phyloP scores from a whole-genome alignment of 495 filamentous ascomycete species.

The Recurvomyces mirabilis region DNA sequence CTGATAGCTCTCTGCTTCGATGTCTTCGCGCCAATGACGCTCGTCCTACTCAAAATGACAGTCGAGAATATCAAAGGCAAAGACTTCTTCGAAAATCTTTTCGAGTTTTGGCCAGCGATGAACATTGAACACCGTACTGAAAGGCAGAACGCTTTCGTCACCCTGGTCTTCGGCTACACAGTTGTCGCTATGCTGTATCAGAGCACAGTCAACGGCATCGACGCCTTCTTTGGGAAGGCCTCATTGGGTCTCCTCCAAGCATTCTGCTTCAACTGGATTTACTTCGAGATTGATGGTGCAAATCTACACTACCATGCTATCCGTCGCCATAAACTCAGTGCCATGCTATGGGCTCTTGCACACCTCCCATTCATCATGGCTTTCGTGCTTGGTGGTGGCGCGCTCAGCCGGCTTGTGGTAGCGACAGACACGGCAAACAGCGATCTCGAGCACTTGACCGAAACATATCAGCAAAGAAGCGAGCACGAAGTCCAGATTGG shows the following conservation, averaged over 20 bases:
- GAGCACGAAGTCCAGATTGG: slow-evolving; percentile 35
- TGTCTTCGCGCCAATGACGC: slow-evolving; percentile 27
- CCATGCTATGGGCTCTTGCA: slow-evolving; percentile 33
- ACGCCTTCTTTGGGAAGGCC: slow-evolving; percentile 51
- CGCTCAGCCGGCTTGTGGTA: slow-evolving; percentile 43
- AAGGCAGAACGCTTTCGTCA: slow-evolving; percentile 48
- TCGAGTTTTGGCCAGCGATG: slow-evolving; percentile 46
- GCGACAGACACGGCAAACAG: slow-evolving; percentile 39
- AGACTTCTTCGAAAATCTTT: slow-evolving; percentile 29
- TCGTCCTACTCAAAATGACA: slow-evolving; percentile 22
- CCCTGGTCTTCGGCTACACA: slow-evolving; percentile 48
- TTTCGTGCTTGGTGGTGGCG: slow-evolving; percentile 42
- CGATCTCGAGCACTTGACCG: slow-evolving; percentile 34
- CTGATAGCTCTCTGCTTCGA: slow-evolving; percentile 41
- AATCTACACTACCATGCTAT: slow-evolving; percentile 48
- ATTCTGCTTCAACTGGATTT: slow-evolving; percentile 53
- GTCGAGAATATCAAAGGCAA: slow-evolving; percentile 20
- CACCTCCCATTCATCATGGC: slow-evolving; percentile 49
- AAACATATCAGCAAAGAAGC: slow-evolving; percentile 34
- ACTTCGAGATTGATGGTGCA: slow-evolving; percentile 49
- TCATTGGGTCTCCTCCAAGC: slow-evolving; percentile 45
- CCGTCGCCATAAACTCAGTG: slow-evolving; percentile 32
- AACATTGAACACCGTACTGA: slow-evolving; percentile 53
- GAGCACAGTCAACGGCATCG: slow-evolving; percentile 35
- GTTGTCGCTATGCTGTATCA: slow-evolving; percentile 49